These are phyloP conservation scores for Geotrichum citri-aurantii DNA, from an alignment of 1,139 yeast genomes.

Conservation along the genomic window DNA sequence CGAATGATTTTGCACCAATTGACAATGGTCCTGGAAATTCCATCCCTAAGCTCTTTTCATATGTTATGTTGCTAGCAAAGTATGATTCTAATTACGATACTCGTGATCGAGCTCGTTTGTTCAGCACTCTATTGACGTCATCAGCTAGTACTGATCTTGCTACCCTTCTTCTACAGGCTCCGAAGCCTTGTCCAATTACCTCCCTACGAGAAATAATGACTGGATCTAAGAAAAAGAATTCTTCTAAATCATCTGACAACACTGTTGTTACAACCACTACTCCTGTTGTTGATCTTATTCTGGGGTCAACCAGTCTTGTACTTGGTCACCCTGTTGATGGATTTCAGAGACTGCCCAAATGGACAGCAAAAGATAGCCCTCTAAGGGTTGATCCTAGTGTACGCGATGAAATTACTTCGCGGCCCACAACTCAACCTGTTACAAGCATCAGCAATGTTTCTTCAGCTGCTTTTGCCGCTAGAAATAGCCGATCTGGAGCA, in stretches of 20 bases:
- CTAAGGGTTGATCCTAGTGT: slow-evolving; percentile 28
- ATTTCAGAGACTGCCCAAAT: slow-evolving; percentile 30
- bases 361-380: slow-evolving; percentile 29
- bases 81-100: slow-evolving; percentile 75
- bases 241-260: slow-evolving; percentile 1
- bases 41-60: slow-evolving; percentile 51
- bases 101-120: slow-evolving; percentile 78
- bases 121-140: slow-evolving; percentile 46
- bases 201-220: slow-evolving; percentile 22
- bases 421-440: slow-evolving; percentile 2
- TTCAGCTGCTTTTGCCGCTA: slow-evolving; percentile 4
- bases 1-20: slow-evolving; percentile 8
- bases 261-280: slow-evolving; percentile 9
- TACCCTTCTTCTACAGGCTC: slow-evolving; percentile 71
- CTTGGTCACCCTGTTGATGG: slow-evolving; percentile 35
- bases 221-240: slow-evolving; percentile 10
- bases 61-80: slow-evolving; percentile 58
- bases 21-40: slow-evolving; percentile 35
- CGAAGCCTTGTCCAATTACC: slow-evolving; percentile 51
- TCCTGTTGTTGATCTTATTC: slow-evolving; percentile 22
- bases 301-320: slow-evolving; percentile 35
- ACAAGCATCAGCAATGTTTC: slow-evolving; percentile 14
- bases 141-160: slow-evolving; percentile 48
- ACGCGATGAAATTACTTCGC: slow-evolving; percentile 27
- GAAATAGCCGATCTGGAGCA: neutral